A percentile compares a stretch with the other conserved stretches of the same genome.
Conservation (phyloP, 495 filamentous ascomycete genomes). For the Trichoderma asperelloides region DNA sequence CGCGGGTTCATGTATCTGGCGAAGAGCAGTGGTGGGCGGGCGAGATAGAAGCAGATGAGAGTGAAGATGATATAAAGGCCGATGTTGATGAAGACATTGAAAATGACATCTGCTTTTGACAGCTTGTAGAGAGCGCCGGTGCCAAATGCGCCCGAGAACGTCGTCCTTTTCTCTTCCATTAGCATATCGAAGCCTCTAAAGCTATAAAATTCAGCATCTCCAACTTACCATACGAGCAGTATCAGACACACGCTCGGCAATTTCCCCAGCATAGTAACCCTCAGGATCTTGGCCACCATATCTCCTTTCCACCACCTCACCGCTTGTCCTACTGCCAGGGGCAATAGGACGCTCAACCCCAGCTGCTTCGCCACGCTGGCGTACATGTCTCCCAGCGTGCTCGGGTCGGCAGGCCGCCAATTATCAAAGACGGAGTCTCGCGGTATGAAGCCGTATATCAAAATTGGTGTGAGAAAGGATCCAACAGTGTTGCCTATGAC, state of each 20-base stretch:
- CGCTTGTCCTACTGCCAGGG: slow-evolving; percentile 39
- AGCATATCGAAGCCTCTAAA: neutral
- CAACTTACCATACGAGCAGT: slow-evolving; percentile 41
- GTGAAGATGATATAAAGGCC: slow-evolving; percentile 45
- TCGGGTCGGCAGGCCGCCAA: slow-evolving; percentile 34
- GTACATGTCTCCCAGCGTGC: slow-evolving; percentile 40
- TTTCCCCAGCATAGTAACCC: slow-evolving; percentile 33
- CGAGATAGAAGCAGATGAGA: slow-evolving; percentile 36
- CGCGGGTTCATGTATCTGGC: slow-evolving; percentile 16
- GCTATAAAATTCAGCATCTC: neutral
- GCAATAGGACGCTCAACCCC: slow-evolving; percentile 40
- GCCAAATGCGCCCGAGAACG: slow-evolving; percentile 47
- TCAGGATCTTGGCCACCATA: slow-evolving; percentile 27
- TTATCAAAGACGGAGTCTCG: slow-evolving; percentile 31
- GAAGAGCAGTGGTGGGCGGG: slow-evolving; percentile 29
- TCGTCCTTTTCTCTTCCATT: slow-evolving; percentile 27
- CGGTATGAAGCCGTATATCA: slow-evolving; percentile 43
- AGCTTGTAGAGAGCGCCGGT: slow-evolving; percentile 41
- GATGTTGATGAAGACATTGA: slow-evolving; percentile 44
- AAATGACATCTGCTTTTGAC: slow-evolving; percentile 38
- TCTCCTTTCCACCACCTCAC: slow-evolving; percentile 42
- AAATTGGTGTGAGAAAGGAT: slow-evolving; percentile 42
- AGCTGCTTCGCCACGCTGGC: slow-evolving; percentile 43
- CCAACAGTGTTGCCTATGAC: slow-evolving; percentile 46
- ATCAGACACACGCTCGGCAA: slow-evolving; percentile 37